Evolutionary conservation across 352 stramenopile genomes (phyloP).

Genomic region (Blastocystis sp.): DNA sequence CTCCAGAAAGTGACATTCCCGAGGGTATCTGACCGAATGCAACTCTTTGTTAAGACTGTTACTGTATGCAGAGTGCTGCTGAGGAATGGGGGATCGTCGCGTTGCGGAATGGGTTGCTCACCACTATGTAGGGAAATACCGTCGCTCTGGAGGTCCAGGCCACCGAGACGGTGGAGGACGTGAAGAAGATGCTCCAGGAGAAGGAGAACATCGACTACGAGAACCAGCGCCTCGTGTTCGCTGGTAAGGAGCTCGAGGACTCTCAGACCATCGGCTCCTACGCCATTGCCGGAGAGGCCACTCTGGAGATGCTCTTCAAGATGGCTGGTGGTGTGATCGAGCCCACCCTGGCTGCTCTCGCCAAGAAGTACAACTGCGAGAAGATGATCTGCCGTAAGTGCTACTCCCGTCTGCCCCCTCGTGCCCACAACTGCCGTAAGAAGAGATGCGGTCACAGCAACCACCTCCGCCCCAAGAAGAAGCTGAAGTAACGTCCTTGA

Average conservation of each 20-base stretch:
- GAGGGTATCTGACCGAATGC: conserved; percentile 25
- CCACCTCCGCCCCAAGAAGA: conserved; percentile 99
- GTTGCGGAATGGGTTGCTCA: not conserved
- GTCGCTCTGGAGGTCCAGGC: conserved; percentile 54
- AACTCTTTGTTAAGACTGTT: conserved; percentile 64
- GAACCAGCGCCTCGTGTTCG: conserved; percentile 73
- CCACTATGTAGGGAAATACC: conserved; percentile 29
- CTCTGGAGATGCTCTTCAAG: conserved; percentile 67
- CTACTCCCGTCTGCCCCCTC: conserved; percentile 95
- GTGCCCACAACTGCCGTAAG: conserved; percentile 99
- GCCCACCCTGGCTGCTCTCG: conserved; percentile 90
- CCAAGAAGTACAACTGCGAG: conserved; percentile 98
- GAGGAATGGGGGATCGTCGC: too few species aligned
- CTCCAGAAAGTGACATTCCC: conserved; percentile 53
- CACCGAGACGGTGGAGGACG: conserved; percentile 33
- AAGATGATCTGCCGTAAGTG: conserved; percentile 98
- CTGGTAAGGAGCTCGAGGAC: conserved; percentile 73
- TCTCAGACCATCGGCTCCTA: conserved; percentile 72
- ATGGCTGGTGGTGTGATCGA: conserved; percentile 79
- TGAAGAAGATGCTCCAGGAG: conserved; percentile 65
- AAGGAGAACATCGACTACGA: conserved; percentile 69
- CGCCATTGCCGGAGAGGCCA: conserved; percentile 73
- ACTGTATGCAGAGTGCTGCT: not conserved
- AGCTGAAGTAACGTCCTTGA: conserved; percentile 90
- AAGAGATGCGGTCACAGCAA: conserved; percentile 99